Evolutionary conservation across 805 yeast species (phyloP).

Genomic region (Ogataea zsoltii): DNA sequence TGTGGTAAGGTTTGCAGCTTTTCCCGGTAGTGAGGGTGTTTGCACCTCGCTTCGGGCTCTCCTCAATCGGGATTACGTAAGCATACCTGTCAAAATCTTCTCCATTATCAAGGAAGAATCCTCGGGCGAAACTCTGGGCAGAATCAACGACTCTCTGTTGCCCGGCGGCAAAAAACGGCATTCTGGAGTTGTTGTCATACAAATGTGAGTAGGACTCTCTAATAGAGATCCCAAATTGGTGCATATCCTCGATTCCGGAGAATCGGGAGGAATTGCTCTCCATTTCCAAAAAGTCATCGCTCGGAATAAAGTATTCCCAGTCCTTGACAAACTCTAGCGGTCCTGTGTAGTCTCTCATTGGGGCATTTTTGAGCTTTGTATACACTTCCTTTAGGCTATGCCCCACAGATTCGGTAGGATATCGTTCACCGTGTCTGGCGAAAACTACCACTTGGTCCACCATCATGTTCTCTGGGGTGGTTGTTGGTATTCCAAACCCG

Average conservation of each 20-base stretch:
- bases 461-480: constrained; percentile 48
- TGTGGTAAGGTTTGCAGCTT: constrained; percentile 42
- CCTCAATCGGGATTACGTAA: constrained; percentile 45
- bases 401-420: constrained; percentile 50
- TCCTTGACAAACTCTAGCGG: constrained; percentile 55
- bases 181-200: constrained; percentile 34
- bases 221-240: constrained; percentile 48
- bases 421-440: constrained; percentile 81
- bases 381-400: constrained; percentile 26
- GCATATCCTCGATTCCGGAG: constrained; percentile 53
- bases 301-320: constrained; percentile 48
- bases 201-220: constrained; percentile 51
- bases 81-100: constrained; percentile 37
- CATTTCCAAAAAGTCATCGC: constrained; percentile 36
- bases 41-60: constrained; percentile 50
- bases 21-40: constrained; percentile 58
- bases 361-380: constrained; percentile 38
- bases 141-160: constrained; percentile 57
- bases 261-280: constrained; percentile 54
- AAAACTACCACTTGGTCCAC: constrained; percentile 69
- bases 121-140: constrained; percentile 56
- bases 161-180: constrained; percentile 57
- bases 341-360: constrained; percentile 42
- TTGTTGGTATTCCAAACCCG: constrained; percentile 55
- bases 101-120: constrained; percentile 46